phyloP scores from a whole-genome alignment of 495 filamentous ascomycete genomes.

The Talaromyces wortmannii region DNA sequence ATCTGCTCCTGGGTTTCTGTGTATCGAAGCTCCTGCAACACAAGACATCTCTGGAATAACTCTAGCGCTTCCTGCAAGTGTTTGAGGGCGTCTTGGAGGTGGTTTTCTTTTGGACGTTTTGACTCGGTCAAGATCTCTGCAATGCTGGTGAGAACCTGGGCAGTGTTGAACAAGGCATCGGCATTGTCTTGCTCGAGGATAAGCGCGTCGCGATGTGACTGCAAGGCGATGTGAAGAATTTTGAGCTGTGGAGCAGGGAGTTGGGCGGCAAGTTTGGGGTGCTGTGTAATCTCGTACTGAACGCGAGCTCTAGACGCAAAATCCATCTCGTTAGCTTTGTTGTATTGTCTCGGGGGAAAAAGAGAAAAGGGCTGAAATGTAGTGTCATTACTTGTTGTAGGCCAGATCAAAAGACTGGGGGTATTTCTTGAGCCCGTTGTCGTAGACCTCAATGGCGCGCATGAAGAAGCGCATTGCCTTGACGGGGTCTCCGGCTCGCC shows the following conservation, averaged over 20 bases:
- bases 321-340: background rate
- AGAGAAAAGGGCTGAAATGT: too few relatives aligned
- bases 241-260: constrained; percentile 43
- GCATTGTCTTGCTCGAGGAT: constrained; percentile 52
- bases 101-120: constrained; percentile 31
- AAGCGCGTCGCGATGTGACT: constrained; percentile 55
- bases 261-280: constrained; percentile 47
- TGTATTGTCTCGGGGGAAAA: background rate
- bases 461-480: constrained; percentile 64
- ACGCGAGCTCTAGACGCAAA: constrained; percentile 43
- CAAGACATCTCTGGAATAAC: constrained; percentile 55
- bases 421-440: constrained; percentile 50
- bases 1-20: constrained; percentile 44
- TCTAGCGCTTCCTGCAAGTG: constrained; percentile 56
- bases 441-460: constrained; percentile 58
- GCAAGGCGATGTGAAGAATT: constrained; percentile 47
- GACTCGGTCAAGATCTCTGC: constrained; percentile 50
- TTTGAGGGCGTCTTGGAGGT: constrained; percentile 29
- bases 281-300: constrained; percentile 59
- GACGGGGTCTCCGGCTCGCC: constrained; percentile 61
- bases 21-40: constrained; percentile 48
- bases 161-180: constrained; percentile 63
- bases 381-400: constrained; percentile 57
- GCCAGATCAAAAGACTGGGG: constrained; percentile 59
- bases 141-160: constrained; percentile 58